Conservation (phyloP, 2,329 filamentous ascomycete genomes). For the Botrytis pseudocinerea region DNA sequence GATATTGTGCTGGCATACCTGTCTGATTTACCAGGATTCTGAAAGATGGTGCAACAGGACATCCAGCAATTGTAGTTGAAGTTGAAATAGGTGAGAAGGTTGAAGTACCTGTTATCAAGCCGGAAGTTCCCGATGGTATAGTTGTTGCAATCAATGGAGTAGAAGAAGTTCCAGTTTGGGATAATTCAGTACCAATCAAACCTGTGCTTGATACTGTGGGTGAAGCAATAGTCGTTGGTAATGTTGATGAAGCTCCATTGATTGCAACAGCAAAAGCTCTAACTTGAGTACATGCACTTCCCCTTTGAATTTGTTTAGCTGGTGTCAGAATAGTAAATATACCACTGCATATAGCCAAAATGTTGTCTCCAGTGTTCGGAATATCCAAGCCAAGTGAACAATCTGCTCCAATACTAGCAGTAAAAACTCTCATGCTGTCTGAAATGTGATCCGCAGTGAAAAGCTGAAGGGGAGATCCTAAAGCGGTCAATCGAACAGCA, state of each 20-base stretch:
- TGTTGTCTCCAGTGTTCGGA: conserved; percentile 15
- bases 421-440: conserved; percentile 24
- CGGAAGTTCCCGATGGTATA: conserved; percentile 5
- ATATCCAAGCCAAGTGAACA: conserved; percentile 22
- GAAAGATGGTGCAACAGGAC: conserved; percentile 27
- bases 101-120: background rate
- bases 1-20: conserved; percentile 23
- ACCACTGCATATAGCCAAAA: conserved; percentile 25
- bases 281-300: conserved; percentile 19
- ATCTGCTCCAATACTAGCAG: conserved; percentile 15
- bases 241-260: background rate
- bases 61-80: conserved; percentile 15
- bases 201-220: background rate
- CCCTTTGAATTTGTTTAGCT: conserved; percentile 17
- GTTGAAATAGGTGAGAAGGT: conserved; percentile 17
- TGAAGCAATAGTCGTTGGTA: background rate
- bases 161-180: background rate
- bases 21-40: conserved; percentile 26
- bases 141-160: conserved; percentile 7
- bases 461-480: conserved; percentile 29
- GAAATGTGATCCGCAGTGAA: conserved; percentile 24
- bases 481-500: conserved; percentile 21
- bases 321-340: conserved; percentile 26
- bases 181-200: background rate
- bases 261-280: conserved; percentile 25